Evolutionary conservation across 768 basidiomycete species (phyloP).

Genomic region (Lactifluus subvellereus): DNA sequence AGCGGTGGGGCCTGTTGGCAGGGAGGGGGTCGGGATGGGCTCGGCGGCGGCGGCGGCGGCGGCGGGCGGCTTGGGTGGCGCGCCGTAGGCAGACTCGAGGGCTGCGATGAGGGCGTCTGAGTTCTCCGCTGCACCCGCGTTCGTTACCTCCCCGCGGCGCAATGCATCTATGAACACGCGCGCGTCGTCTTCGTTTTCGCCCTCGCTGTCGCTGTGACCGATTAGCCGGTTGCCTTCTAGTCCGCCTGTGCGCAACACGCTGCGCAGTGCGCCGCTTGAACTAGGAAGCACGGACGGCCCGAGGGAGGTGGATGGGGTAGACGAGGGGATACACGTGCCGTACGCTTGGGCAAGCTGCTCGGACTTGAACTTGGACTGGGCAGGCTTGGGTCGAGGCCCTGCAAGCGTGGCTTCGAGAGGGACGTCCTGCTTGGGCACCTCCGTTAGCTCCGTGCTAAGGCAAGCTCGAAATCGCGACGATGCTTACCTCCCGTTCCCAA

Average conservation of each 20-base stretch:
- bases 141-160: constrained; percentile 30
- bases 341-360: constrained; percentile 31
- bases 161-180: constrained; percentile 29
- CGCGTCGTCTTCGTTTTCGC: constrained; percentile 27
- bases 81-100: constrained; percentile 18
- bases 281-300: constrained; percentile 31
- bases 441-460: constrained; percentile 3
- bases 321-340: constrained; percentile 10
- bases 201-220: constrained; percentile 31
- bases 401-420: constrained; percentile 39
- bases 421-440: constrained; percentile 34
- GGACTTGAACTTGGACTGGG: constrained; percentile 62
- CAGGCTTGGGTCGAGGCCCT: constrained; percentile 39
- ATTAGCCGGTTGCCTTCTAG: constrained; percentile 29
- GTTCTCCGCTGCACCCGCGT: constrained; percentile 28
- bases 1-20: neutral
- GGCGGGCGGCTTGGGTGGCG: neutral
- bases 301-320: constrained; percentile 30
- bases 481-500: constrained; percentile 41
- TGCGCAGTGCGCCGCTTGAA: constrained; percentile 26
- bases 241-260: constrained; percentile 30
- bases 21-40: neutral
- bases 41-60: neutral
- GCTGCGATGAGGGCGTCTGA: constrained; percentile 16
- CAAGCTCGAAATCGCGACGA: neutral